Evolutionary conservation across 1,284 basidiomycete genomes (phyloP), one percentile per base, ranked within the genome.

Genomic region (Phellopilus nigrolimitatus): DNA sequence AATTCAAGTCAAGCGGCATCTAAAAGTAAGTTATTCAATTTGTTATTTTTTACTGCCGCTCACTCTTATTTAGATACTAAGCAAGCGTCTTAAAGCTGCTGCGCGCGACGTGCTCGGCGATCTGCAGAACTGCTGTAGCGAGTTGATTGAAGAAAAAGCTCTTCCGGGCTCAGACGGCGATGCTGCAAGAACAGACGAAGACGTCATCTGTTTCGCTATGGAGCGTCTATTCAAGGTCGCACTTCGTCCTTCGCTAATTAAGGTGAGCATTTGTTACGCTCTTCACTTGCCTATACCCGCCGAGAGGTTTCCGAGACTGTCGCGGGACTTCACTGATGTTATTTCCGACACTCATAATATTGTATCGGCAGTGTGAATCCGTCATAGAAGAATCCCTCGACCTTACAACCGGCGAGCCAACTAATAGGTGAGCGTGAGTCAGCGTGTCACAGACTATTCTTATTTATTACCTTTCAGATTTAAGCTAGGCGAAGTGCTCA

Each of bases 161-260:
- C 9, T 12, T 4, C 17, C 13, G 10, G 3, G n/a, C 7, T 7
- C 15, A 15, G 34, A 17, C 3, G 8, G 34, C 15, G n/a, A 2
- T 17, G 34, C 7, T 15, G 7, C 34, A 15, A 15, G 8, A 37
- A 37, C 47, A 9, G 65, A 71, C 58, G 66, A 68, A 40, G 63
- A 66, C 15, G 40, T 56, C 6, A 61, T 84, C 38, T 68, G 65
- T 55, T 63, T 70, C 37, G 66, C 72, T 19, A 66, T 84, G 67
- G 74, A 78, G 55, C 64, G 63, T 36, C 59, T 81, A 9, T 79
- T 76, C 59, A 71, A 71, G 51, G 54, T 58, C 33, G 67, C 71
- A 3, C 62, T 76, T 54, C 71, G 68, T 38, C 70, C 70, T 4
- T 66, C 68, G 5, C 70, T 64, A 33, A 80, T 81, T 64, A 81